Percentiles rank a stretch among this genome's conserved stretches.
Conservation (phyloP, 768 basidiomycete species). For the Lepiota venenata region DNA sequence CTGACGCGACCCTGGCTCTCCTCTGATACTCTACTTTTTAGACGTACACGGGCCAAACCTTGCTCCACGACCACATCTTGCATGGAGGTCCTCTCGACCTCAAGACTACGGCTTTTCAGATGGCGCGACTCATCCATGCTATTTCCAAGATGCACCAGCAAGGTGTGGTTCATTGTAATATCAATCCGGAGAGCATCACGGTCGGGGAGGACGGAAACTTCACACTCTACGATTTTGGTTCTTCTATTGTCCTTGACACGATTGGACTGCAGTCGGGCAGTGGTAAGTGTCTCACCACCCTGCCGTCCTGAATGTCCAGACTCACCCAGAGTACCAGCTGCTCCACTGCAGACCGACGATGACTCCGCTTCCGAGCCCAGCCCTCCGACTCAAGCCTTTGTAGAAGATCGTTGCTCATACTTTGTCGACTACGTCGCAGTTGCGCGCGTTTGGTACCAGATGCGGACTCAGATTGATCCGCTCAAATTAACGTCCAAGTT, state of each 20-base stretch:
- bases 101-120: neutral
- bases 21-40: neutral
- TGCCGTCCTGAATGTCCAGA: neutral
- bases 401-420: neutral
- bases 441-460: conserved; percentile 1
- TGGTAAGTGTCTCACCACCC: neutral
- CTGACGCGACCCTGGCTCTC: neutral
- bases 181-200: neutral
- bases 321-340: neutral
- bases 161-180: neutral
- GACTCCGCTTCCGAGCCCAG: no score
- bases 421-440: neutral
- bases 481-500: neutral
- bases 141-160: neutral
- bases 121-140: neutral
- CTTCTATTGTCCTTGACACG: neutral
- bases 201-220: neutral
- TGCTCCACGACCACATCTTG: neutral
- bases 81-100: neutral
- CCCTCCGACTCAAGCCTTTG: no score
- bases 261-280: neutral
- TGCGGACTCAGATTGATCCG: neutral
- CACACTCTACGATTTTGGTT: conserved; percentile 2
- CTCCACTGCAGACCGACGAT: neutral
- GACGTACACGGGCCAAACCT: neutral